Evolutionary conservation across 306 rosid genomes (phyloP), one percentile per base, ranked within the genome.

Genomic region (Cucumis cinereus): DNA sequence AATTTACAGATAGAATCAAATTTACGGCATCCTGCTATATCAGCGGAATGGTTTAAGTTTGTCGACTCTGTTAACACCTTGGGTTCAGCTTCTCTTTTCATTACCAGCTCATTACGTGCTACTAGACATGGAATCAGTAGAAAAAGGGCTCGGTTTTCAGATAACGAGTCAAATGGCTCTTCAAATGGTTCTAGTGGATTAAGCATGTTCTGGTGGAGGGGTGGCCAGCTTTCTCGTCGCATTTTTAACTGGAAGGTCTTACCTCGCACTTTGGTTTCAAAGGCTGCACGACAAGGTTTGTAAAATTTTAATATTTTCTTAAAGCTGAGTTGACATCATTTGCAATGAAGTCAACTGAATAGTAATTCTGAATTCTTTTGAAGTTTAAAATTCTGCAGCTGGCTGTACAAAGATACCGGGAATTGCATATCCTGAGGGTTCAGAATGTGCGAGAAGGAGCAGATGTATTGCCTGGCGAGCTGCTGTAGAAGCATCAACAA

Each of bases 261-360:
- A 84, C 99, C 99, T 76, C 84, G 53, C 72, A 78, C 93, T 62
- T 81, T 92, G 89, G 85, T 83, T 83, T 78, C 96, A 45, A 94
- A 89, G 88, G 99, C 96, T 79, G 97, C 96, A 77, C 83, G 96
- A 89, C 95, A 90, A 94, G 99, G 99, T 94, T 72, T 63, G 84
- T 59, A 62, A 73, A 41, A 81, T 81, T 20, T 70, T 78, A 36
- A 43, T 43, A 63, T 50, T 73, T 75, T 74, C 63, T 30, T 71
- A 28, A 70, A 52, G 57, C 73, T 74, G 77, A 66, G 77, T 60
- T 83, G 56, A 56, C 81, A 77, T 57, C 78, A 55, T 79, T 81
- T 78, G 66, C 74, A 77, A 86, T 81, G 75, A 55, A 47, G 81
- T 81, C 59, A 80, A 76, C 89, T 80, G 59, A 84, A 70, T 79